Evolutionary conservation across 2,329 filamentous ascomycete genomes (phyloP).

Genomic region (Pseudogymnoascus destructans): DNA sequence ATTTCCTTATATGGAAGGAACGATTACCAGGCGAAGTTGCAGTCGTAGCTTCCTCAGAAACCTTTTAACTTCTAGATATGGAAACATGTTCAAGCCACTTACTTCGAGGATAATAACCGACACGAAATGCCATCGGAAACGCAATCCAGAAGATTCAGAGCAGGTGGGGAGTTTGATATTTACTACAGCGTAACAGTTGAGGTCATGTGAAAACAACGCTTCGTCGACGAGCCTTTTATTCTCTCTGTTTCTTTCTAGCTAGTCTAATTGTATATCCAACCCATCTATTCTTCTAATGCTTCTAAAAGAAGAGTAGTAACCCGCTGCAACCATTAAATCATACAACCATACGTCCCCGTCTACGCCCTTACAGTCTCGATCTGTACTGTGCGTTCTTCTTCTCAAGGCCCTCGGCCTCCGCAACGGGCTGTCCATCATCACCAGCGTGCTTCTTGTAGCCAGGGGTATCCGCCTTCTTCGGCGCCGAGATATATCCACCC

Average conservation of each 20-base stretch:
- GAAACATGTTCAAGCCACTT: too few species aligned
- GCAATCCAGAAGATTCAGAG: too few species aligned
- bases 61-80: too few species aligned
- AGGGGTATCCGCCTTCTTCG: slow-evolving; percentile 37
- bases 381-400: slow-evolving; percentile 23
- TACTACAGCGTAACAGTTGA: neutral
- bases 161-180: too few species aligned
- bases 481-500: slow-evolving; percentile 43
- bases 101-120: too few species aligned
- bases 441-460: slow-evolving; percentile 25
- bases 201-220: neutral
- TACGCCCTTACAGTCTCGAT: slow-evolving; percentile 27
- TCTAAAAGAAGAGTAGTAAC: neutral
- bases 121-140: too few species aligned
- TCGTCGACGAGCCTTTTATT: slow-evolving; percentile 8
- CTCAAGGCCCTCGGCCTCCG: slow-evolving; percentile 22
- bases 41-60: too few species aligned
- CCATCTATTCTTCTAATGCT: slow-evolving; percentile 6
- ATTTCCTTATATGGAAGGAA: too few species aligned
- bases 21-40: too few species aligned
- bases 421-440: slow-evolving; percentile 25
- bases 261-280: slow-evolving; percentile 9
- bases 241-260: slow-evolving; percentile 12
- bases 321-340: slow-evolving; percentile 16
- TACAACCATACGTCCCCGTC: slow-evolving; percentile 20